Percentiles rank a stretch among this genome's conserved stretches.
These are phyloP conservation scores for Auriscalpium orientale DNA, from an alignment of 768 basidiomycete genomes.

Conservation along the genomic window DNA sequence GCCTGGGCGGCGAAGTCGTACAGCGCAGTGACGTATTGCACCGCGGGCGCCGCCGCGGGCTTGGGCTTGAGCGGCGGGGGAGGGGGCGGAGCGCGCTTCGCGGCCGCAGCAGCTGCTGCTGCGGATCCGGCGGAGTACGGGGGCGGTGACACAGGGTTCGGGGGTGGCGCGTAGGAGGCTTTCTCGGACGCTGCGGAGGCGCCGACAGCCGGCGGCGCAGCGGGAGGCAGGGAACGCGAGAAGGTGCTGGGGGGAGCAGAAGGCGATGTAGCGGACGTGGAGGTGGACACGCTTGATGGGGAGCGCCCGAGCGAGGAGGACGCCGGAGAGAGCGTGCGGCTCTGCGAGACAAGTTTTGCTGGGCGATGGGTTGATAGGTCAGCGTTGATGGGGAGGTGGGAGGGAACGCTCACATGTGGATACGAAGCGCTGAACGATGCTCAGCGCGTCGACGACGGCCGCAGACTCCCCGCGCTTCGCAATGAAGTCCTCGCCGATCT, in stretches of 20 bases:
- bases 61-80: slow-evolving; percentile 90
- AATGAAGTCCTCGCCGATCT: slow-evolving; percentile 75
- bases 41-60: slow-evolving; percentile 72
- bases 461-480: slow-evolving; percentile 77
- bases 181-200: too few species aligned
- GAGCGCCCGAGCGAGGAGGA: not conserved
- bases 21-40: slow-evolving; percentile 80
- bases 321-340: not conserved
- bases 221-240: slow-evolving; percentile 40
- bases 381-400: not conserved
- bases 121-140: slow-evolving; percentile 26
- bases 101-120: slow-evolving; percentile 30
- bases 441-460: slow-evolving; percentile 68
- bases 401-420: slow-evolving; percentile 63
- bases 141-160: slow-evolving; percentile 27
- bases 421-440: slow-evolving; percentile 75
- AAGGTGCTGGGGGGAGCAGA: slow-evolving; percentile 22
- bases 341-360: too few species aligned
- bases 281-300: slow-evolving; percentile 65
- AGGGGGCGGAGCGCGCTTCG: slow-evolving; percentile 81
- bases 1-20: slow-evolving; percentile 96
- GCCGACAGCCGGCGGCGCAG: slow-evolving; percentile 9
- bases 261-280: slow-evolving; percentile 16
- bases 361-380: not conserved
- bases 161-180: not conserved